Evolutionary conservation across 805 yeast genomes (phyloP).

Genomic region (Ogataea trehaloabstinens): DNA sequence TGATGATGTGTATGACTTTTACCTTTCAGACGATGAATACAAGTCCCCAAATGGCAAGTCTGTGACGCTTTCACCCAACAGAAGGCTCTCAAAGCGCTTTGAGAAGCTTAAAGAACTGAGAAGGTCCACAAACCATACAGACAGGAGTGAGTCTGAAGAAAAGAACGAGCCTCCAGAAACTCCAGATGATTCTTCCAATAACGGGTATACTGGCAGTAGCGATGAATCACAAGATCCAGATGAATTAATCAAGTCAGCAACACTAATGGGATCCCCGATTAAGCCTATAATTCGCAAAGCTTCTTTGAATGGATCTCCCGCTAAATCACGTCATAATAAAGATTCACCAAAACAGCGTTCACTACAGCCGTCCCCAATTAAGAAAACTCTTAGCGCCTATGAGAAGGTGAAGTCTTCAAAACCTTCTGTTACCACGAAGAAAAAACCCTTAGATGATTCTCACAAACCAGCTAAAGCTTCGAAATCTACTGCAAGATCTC

Average conservation of each 20-base stretch:
- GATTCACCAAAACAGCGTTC: constrained; percentile 3
- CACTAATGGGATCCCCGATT: constrained; percentile 31
- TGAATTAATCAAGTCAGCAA: constrained; percentile 29
- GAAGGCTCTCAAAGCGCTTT: constrained; percentile 13
- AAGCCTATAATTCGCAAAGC: constrained; percentile 17
- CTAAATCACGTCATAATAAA: neutral
- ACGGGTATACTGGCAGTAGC: constrained; percentile 14
- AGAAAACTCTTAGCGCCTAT: constrained; percentile 17
- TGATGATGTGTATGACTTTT: constrained; percentile 71
- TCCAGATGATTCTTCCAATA: constrained; percentile 7
- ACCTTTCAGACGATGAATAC: constrained; percentile 47
- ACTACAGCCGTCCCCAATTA: constrained; percentile 23
- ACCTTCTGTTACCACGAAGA: constrained; percentile 5
- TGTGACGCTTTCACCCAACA: constrained; percentile 15
- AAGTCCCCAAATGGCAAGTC: constrained; percentile 20
- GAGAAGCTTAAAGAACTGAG: constrained; percentile 15
- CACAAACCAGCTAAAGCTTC: no score
- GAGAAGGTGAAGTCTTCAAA: constrained; percentile 9
- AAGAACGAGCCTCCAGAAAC: constrained; percentile 2
- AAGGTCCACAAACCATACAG: constrained; percentile 2
- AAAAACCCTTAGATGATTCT: neutral
- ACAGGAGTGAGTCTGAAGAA: constrained; percentile 5
- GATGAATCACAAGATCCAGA: constrained; percentile 26
- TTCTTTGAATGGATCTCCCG: constrained; percentile 21
- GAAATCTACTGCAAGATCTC: no score